Base-by-base conservation (phyloP, 108 stramenopile species). In the Fistulifera pelliculosa region DNA sequence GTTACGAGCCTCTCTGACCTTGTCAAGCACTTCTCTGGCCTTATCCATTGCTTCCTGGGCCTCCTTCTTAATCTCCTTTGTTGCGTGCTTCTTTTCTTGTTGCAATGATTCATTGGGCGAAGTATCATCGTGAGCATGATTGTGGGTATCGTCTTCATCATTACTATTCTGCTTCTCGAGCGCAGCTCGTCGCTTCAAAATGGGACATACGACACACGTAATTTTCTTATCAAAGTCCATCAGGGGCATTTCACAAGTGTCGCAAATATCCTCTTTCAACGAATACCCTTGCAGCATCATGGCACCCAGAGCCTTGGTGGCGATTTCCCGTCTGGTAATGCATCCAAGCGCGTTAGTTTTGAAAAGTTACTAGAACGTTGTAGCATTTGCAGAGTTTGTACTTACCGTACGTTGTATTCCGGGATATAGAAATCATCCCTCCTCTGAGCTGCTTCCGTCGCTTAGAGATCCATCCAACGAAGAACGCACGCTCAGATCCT, bases 191-290 rank as follows among this genome's bases (percentile, higher is more conserved):
- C 62, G 61, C 7, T 35, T 50, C 27, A 80, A 38, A 15, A 62
- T 71, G 8, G 78, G 78, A 42, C 78, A 80, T 3, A 80, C 78
- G n/a, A 64, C 71, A 43, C 78, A 80, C n/a, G 57, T 21, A 16
- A 65, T 31, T 14, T 28, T 38, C 22, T 61, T 63, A 21, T 69
- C 47, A 50, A 51, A 62, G 41, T 63, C 65, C 68, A 69, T 78
- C 45, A 66, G 38, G 6, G 78, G 78, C 78, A 80, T 80, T 26
- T 53, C 45, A 38, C 78, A 80, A 24, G 40, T 59, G 11, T 53
- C 45, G 47, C 78, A 80, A 43, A 64, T 67, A 22, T 47, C 50
- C 40, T 80, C 68, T 38, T 47, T 52, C 47, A 80, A 49, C n/a
- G 62, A 49, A 38, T 66, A 74, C 28, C 78, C 78, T 39, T 73